Evolutionary conservation across 805 yeast species (phyloP).

Genomic region (Kuraishia ogatae): DNA sequence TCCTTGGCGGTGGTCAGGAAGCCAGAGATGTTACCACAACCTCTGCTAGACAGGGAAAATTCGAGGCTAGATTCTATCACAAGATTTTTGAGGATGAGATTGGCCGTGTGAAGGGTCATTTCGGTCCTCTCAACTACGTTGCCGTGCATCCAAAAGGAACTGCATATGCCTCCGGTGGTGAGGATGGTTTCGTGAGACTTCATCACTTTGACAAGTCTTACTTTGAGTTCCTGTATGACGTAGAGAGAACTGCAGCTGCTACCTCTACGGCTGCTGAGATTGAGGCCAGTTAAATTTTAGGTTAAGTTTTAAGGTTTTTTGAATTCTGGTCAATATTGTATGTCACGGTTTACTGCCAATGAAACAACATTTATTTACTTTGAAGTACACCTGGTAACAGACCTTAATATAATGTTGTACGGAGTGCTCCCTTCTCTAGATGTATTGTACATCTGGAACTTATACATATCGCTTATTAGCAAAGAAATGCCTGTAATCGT

Average conservation of each 20-base stretch:
- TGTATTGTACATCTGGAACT: too few relatives aligned
- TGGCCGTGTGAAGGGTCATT: slow-evolving; percentile 96
- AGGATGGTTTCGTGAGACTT: slow-evolving; percentile 94
- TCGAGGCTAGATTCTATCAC: slow-evolving; percentile 94
- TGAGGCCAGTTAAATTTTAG: neutral
- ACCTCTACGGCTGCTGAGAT: neutral
- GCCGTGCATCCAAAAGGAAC: slow-evolving; percentile 94
- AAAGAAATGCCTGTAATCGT: too few relatives aligned
- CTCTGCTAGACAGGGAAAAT: slow-evolving; percentile 85
- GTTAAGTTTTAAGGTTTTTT: neutral
- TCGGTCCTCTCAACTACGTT: slow-evolving; percentile 94
- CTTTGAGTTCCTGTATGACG: slow-evolving; percentile 89
- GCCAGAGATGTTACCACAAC: slow-evolving; percentile 99
- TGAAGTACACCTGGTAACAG: neutral
- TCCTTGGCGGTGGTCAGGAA: slow-evolving; percentile 98
- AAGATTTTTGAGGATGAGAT: slow-evolving; percentile 92
- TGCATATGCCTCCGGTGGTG: slow-evolving; percentile 95
- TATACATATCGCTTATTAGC: too few relatives aligned
- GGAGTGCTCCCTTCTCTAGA: too few relatives aligned
- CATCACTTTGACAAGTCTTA: slow-evolving; percentile 90
- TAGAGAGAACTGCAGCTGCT: slow-evolving; percentile 68
- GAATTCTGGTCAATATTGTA: neutral
- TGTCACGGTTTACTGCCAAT: neutral
- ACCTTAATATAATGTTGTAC: too few relatives aligned
- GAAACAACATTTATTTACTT: neutral